Evolutionary conservation across 2,329 filamentous ascomycete species (phyloP), one percentile per base, ranked within the genome.

Genomic region (Penicillium vulpinum): DNA sequence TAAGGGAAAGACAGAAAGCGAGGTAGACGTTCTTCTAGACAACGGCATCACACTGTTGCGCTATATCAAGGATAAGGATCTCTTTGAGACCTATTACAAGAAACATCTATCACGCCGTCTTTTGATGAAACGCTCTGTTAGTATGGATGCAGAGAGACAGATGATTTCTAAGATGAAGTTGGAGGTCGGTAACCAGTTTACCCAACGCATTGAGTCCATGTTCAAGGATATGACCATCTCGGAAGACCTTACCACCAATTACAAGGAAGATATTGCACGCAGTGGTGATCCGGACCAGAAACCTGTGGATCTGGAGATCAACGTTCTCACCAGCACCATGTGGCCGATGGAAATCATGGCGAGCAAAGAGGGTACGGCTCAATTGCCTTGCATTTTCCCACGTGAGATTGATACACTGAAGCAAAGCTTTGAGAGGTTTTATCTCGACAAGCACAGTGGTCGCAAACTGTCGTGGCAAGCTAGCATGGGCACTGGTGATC

Each of bases 81-180:
- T 96, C 64, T 97, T 99, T 68, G 93, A 99, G 77, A 86, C 90
- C 5, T 99, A 99, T 75, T 97, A 99, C 80, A 96, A 97, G 80
- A 96, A 96, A 72, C 94, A 99, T 75, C 83, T 99, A 24, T 93
- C 91, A 43, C 88, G 91, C 58, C 87, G 94, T 50, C 79, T 99
- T 40, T 80, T 99, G 18, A 90, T 94, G 77, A 90, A 88, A 70
- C 95, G 94, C 67, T 93, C 91, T 0, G 88, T 95, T 64, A 96
- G 90, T 70, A 88, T 91, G 62, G 93, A 97, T 68, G 91, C 92
- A 0, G 94, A 99, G 76, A 92, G 93, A 72, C 89, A 94, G 68
- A 95, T 99, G 85, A 94, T 99, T 51, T 89, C 88, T 0, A 90
- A 93, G 62, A 97, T 99, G 92, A 97, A 97, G 82, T 86, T 94